Conservation (phyloP, 2,329 filamentous ascomycete species). For the Pseudovirgaria hyperparasitica region DNA sequence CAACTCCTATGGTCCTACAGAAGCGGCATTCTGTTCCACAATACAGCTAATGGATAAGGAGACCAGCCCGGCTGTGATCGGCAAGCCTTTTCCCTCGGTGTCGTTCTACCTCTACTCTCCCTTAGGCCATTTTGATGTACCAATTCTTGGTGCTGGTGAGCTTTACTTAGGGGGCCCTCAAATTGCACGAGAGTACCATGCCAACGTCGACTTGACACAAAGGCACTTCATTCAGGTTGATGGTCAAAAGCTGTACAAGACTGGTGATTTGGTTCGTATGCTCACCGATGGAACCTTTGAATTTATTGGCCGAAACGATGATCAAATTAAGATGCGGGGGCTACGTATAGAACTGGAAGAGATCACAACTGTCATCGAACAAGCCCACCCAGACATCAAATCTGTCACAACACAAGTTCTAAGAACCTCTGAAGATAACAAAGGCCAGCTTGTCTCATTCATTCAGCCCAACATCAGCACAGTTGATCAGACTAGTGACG, state of each 20-base stretch:
- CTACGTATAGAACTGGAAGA: slow-evolving; percentile 25
- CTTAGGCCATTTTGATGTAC: slow-evolving; percentile 18
- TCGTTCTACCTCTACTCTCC: slow-evolving; percentile 24
- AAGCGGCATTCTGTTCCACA: slow-evolving; percentile 33
- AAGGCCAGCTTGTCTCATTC: slow-evolving; percentile 24
- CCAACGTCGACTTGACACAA: slow-evolving; percentile 18
- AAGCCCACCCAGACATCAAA: slow-evolving; percentile 10
- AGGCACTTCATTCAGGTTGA: slow-evolving; percentile 17
- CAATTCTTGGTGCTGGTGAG: slow-evolving; percentile 30
- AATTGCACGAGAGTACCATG: slow-evolving; percentile 32
- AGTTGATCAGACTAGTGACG: slow-evolving; percentile 5
- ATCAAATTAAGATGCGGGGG: slow-evolving; percentile 28
- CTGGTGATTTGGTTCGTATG: slow-evolving; percentile 26
- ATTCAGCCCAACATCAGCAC: slow-evolving; percentile 7
- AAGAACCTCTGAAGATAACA: slow-evolving; percentile 12
- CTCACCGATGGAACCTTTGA: slow-evolving; percentile 25
- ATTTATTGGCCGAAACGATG: slow-evolving; percentile 24
- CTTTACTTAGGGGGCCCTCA: slow-evolving; percentile 34
- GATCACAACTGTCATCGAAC: slow-evolving; percentile 19
- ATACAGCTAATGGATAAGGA: slow-evolving; percentile 20
- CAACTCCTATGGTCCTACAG: slow-evolving; percentile 32
- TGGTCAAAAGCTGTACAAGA: slow-evolving; percentile 23
- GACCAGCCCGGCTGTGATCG: slow-evolving; percentile 26
- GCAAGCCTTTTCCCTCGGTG: slow-evolving; percentile 27
- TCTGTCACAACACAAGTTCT: slow-evolving; percentile 19